Conservation (phyloP, 371 early-diverging fungal genomes). For the Conidiobolus coronatus region DNA sequence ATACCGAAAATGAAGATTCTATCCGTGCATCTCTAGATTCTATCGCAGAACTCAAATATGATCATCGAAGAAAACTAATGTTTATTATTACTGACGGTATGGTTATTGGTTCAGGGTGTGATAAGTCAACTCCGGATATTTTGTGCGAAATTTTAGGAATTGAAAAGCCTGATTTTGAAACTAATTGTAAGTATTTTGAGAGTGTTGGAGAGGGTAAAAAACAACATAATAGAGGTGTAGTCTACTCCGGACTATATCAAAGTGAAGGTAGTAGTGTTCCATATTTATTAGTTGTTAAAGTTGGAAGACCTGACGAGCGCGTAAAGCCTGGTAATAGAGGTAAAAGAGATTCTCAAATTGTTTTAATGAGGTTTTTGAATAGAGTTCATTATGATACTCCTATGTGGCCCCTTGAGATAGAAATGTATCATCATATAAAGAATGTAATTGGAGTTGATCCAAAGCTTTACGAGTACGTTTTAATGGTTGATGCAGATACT, state of each 20-base stretch:
- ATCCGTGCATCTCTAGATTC: conserved; percentile 44
- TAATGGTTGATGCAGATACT: conserved; percentile 45
- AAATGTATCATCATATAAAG: conserved; percentile 75
- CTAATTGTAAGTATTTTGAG: conserved; percentile 66
- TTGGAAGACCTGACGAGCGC: conserved; percentile 40
- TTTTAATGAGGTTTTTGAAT: conserved; percentile 57
- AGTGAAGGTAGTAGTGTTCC: conserved; percentile 59
- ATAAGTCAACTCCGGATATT: conserved; percentile 71
- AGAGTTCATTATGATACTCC: conserved; percentile 42
- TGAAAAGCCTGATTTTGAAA: conserved; percentile 37
- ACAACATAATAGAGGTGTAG: conserved; percentile 71
- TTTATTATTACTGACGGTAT: conserved; percentile 68
- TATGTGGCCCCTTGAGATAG: conserved; percentile 74
- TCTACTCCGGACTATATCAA: conserved; percentile 75
- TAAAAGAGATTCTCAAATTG: conserved; percentile 65
- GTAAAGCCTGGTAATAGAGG: conserved; percentile 67
- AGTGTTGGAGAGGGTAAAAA: conserved; percentile 60
- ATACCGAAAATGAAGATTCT: conserved; percentile 60
- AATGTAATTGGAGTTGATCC: conserved; percentile 71
- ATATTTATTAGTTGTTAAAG: conserved; percentile 61
- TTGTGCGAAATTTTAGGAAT: conserved; percentile 65
- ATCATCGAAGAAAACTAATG: conserved; percentile 42
- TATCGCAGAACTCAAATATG: conserved; percentile 32
- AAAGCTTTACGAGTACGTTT: conserved; percentile 30
- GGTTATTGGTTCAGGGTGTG: conserved; percentile 76